phyloP scores from a whole-genome alignment of 176 grass and related monocot genomes.

The Aegilops bicornis region DNA sequence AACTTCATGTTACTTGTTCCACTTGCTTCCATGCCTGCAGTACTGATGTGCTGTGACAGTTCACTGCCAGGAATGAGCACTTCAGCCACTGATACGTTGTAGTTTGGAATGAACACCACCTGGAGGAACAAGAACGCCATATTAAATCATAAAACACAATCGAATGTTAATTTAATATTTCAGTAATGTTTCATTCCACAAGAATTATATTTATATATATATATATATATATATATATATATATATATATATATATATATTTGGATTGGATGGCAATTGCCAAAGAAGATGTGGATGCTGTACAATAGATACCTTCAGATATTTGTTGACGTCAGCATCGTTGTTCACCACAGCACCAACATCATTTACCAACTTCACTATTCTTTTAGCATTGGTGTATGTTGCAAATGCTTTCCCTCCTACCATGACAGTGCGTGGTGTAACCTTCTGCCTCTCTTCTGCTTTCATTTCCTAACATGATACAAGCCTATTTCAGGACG shows the following conservation, averaged over 20 bases:
- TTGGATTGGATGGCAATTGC: neutral
- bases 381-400: conserved; percentile 84
- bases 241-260: neutral
- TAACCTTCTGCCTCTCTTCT: conserved; percentile 62
- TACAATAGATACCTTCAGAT: conserved; percentile 61
- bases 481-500: conserved; percentile 28
- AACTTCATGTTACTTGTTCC: conserved; percentile 99
- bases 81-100: conserved; percentile 97
- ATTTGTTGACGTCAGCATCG: conserved; percentile 69
- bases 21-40: conserved; percentile 99
- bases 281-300: neutral
- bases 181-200: neutral
- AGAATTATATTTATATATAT: too few relatives aligned
- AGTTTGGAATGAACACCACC: conserved; percentile 98
- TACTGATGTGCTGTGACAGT: conserved; percentile 94
- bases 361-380: conserved; percentile 79
- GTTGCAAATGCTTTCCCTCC: conserved; percentile 87
- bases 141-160: neutral
- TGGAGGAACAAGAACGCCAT: conserved; percentile 22
- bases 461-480: conserved; percentile 58
- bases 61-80: conserved; percentile 98
- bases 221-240: too few relatives aligned
- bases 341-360: conserved; percentile 75
- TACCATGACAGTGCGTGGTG: conserved; percentile 63
- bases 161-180: neutral